Base-by-base conservation (phyloP, 768 basidiomycete species). In the Tricholoma hemisulphureum region DNA sequence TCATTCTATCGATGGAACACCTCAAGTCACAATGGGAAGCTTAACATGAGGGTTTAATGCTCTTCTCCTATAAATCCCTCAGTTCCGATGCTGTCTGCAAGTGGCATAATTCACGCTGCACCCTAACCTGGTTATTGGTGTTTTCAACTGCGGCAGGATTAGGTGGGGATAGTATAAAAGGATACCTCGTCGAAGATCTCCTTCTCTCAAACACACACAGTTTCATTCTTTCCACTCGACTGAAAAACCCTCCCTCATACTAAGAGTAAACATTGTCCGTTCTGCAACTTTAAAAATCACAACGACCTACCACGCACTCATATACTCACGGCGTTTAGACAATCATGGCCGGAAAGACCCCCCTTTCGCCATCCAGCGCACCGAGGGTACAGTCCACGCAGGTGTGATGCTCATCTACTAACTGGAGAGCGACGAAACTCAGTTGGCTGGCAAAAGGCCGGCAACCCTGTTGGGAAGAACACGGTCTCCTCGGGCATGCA, bases 41-140 rank as follows among this genome's bases (percentile, higher is more conserved):
- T n/a, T 31, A 23, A 9, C 7, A 9, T 24, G 23, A 43, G 16
- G 18, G 37, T 29, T 23, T 43, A 26, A 49, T 28, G 46, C 26
- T 49, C 20, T 48, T n/a, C n/a, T n/a, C n/a, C 14, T 26, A 9
- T 48, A 43, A 26, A 18, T 43, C 26, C 13, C 26, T 53, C 51
- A 37, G 37, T n/a, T 53, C 51, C 51, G 53, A 54, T 31, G 34
- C 23, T 29, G 5, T 26, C 43, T 34, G 20, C 53, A n/a, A 54
- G 53, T 54, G 20, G 53, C 53, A 21, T 54, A 54, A 54, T 29
- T 54, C 26, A 41, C 53, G 37, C 53, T 4, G 43, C 6, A 18
- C 35, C n/a, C 52, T 24, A 41, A 24, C 16, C 24, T 14, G n/a
- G 16, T 34, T 54, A 16, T 43, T 43, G 34, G 23, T 53, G 23